phyloP scores from a whole-genome alignment of 2,329 filamentous ascomycete genomes.

The Pseudogymnoascus sp. region DNA sequence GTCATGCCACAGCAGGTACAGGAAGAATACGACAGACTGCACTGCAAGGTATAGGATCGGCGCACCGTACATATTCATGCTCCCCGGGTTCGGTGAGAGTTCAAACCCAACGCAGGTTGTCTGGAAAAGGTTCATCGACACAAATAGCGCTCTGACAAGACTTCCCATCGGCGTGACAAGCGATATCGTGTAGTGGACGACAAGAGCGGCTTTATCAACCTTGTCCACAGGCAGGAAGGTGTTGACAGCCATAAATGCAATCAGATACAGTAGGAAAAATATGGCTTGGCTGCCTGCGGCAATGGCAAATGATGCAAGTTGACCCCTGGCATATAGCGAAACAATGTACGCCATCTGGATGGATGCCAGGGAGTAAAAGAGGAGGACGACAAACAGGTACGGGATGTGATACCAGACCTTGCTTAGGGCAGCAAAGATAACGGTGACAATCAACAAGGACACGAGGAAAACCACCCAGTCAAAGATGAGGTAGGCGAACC shows the following conservation, averaged over 20 bases:
- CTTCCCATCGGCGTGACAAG: slow-evolving; percentile 72
- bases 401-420: slow-evolving; percentile 69
- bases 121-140: slow-evolving; percentile 78
- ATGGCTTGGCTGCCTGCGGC: slow-evolving; percentile 70
- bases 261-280: slow-evolving; percentile 64
- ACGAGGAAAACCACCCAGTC: slow-evolving; percentile 70
- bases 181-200: slow-evolving; percentile 71
- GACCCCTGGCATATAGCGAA: slow-evolving; percentile 71
- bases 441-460: slow-evolving; percentile 58
- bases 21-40: slow-evolving; percentile 66
- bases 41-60: slow-evolving; percentile 77
- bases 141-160: slow-evolving; percentile 65
- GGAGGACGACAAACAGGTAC: slow-evolving; percentile 75
- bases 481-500: slow-evolving; percentile 76
- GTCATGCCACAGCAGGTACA: slow-evolving; percentile 72
- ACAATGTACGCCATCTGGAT: slow-evolving; percentile 73
- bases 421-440: slow-evolving; percentile 59
- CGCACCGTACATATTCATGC: slow-evolving; percentile 69
- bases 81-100: slow-evolving; percentile 63
- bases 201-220: slow-evolving; percentile 60
- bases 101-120: slow-evolving; percentile 61
- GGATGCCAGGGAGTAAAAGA: slow-evolving; percentile 73
- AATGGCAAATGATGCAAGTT: slow-evolving; percentile 79
- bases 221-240: slow-evolving; percentile 66
- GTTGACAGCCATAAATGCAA: slow-evolving; percentile 64